These are phyloP conservation scores for Plasmodium malariae DNA, from an alignment of 169 alveolate species.

Conservation along the genomic window DNA sequence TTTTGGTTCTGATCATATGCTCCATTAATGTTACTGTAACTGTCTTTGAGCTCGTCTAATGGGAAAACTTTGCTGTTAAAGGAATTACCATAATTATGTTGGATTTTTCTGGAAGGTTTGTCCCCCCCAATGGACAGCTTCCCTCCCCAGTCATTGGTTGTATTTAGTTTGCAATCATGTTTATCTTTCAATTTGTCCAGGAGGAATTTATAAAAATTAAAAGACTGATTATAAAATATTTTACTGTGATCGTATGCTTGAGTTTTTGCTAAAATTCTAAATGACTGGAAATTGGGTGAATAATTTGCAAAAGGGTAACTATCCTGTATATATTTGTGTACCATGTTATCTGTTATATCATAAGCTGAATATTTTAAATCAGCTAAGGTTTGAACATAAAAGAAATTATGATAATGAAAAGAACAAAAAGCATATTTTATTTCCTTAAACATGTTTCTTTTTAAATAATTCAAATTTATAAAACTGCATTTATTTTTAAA, in stretches of 20 bases:
- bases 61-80: too few relatives aligned
- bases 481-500: neutral
- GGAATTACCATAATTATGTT: too few relatives aligned
- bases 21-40: too few relatives aligned
- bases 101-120: neutral
- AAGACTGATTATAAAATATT: neutral
- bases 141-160: neutral
- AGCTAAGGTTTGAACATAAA: slow-evolving; percentile 66
- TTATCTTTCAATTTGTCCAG: slow-evolving; percentile 2
- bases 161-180: neutral
- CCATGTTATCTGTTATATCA: slow-evolving; percentile 32
- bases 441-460: slow-evolving; percentile 10
- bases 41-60: too few relatives aligned
- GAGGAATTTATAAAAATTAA: neutral
- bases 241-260: neutral
- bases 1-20: too few relatives aligned
- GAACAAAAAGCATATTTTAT: slow-evolving; percentile 17
- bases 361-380: slow-evolving; percentile 40
- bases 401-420: slow-evolving; percentile 41
- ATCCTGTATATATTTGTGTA: slow-evolving; percentile 33
- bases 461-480: slow-evolving; percentile 23
- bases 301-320: slow-evolving; percentile 56
- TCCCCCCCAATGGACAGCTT: neutral
- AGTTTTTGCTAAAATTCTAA: slow-evolving; percentile 25
- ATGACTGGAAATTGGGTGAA: slow-evolving; percentile 41